These are phyloP conservation scores for Candida endomychidarum DNA, from an alignment of 805 yeast genomes.

Conservation along the genomic window DNA sequence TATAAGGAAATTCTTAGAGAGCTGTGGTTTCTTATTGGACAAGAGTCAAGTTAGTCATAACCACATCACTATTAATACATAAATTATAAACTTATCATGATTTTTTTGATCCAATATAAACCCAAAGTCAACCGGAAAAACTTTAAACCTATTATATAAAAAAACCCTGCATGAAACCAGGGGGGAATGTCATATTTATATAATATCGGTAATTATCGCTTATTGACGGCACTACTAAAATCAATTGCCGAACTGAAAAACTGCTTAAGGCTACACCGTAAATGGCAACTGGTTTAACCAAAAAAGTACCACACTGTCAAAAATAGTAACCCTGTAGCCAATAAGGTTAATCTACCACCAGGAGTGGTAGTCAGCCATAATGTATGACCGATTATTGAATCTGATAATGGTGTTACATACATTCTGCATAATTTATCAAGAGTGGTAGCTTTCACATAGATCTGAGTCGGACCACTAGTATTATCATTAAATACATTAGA, in stretches of 20 bases:
- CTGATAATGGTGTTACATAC: conserved; percentile 27
- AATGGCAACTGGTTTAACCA: background rate
- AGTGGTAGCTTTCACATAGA: conserved; percentile 35
- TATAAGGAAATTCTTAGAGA: conserved; percentile 8
- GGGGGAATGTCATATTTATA: conserved; percentile 4
- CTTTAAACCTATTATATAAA: background rate
- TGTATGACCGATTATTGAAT: conserved; percentile 31
- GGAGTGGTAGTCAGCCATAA: conserved; percentile 37
- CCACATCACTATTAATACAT: background rate
- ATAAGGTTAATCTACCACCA: conserved; percentile 29
- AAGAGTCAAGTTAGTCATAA: conserved; percentile 1
- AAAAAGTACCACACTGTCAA: conserved; percentile 7
- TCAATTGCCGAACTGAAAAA: background rate
- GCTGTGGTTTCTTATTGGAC: background rate
- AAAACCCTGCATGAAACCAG: conserved; percentile 2
- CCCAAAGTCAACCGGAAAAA: background rate
- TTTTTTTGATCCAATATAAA: background rate
- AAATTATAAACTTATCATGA: background rate
- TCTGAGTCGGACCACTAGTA: conserved; percentile 41
- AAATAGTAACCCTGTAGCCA: conserved; percentile 16
- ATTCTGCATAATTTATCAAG: conserved; percentile 28
- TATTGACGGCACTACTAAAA: conserved; percentile 15
- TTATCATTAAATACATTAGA: conserved; percentile 16
- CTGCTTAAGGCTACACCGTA: too few relatives aligned
- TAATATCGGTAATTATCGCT: conserved; percentile 15